Percentiles rank a stretch among this genome's conserved stretches.
Evolutionary conservation across 2,329 filamentous ascomycete genomes (phyloP).

Genomic region (Blastomyces parvus): DNA sequence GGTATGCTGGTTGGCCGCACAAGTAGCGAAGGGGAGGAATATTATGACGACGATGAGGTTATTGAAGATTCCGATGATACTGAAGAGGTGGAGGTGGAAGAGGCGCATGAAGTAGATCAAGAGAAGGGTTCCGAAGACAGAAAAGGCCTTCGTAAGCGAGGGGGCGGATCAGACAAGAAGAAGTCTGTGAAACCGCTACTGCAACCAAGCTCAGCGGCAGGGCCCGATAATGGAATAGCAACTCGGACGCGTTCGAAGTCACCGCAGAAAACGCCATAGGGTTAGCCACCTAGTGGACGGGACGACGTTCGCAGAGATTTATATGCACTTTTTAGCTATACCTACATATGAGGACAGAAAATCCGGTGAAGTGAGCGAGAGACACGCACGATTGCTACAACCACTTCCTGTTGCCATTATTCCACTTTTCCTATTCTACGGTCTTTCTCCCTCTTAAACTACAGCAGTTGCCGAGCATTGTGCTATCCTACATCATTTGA

Average conservation of each 20-base stretch:
- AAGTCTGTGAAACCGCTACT: background rate
- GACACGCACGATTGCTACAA: too few species aligned
- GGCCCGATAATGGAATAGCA: background rate
- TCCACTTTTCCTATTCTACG: background rate
- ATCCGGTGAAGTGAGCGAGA: too few species aligned
- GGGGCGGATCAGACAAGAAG: background rate
- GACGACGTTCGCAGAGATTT: background rate
- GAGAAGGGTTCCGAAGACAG: background rate
- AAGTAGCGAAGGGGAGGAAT: conserved; percentile 23
- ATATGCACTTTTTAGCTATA: background rate
- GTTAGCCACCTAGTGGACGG: background rate
- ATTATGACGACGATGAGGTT: conserved; percentile 20
- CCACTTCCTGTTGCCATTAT: too few species aligned
- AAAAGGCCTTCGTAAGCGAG: background rate
- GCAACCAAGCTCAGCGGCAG: background rate
- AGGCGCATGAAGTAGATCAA: background rate
- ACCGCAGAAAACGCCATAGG: background rate
- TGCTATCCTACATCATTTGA: background rate
- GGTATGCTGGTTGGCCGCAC: conserved; percentile 21
- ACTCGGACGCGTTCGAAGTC: conserved; percentile 6
- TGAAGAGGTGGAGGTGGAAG: background rate
- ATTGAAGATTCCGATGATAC: background rate
- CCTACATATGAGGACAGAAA: too few species aligned
- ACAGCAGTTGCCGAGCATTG: background rate
- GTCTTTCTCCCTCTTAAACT: background rate